phyloP scores from a whole-genome alignment of 768 basidiomycete species.

The Suillus sp. region DNA sequence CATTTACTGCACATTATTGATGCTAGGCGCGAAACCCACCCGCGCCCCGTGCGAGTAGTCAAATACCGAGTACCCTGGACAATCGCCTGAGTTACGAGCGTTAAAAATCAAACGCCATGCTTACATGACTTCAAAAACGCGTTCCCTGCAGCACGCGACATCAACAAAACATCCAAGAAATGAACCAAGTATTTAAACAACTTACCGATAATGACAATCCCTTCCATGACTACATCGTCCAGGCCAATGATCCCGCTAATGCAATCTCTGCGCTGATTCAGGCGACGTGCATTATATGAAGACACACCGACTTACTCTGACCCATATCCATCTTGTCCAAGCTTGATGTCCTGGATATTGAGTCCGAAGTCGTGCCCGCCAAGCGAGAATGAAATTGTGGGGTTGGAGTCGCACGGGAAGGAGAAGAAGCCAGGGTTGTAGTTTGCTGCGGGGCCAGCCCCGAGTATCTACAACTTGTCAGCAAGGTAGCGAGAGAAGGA shows the following conservation, averaged over 20 bases:
- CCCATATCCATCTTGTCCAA: slow-evolving; percentile 42
- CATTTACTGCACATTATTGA: slow-evolving; percentile 40
- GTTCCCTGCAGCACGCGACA: slow-evolving; percentile 41
- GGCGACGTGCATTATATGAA: not conserved
- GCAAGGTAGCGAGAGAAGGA: not conserved
- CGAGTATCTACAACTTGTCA: slow-evolving; percentile 47
- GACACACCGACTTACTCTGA: slow-evolving; percentile 30
- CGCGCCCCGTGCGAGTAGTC: slow-evolving; percentile 57
- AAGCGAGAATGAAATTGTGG: slow-evolving; percentile 47
- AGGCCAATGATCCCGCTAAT: slow-evolving; percentile 56
- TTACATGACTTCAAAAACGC: slow-evolving; percentile 69
- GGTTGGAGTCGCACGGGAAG: slow-evolving; percentile 48
- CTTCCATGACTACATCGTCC: slow-evolving; percentile 45
- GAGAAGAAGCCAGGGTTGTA: slow-evolving; percentile 55
- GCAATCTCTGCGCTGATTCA: slow-evolving; percentile 45
- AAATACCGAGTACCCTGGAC: slow-evolving; percentile 59
- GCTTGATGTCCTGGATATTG: slow-evolving; percentile 54
- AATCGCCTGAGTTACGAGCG: not conserved
- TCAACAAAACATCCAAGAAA: slow-evolving; percentile 21
- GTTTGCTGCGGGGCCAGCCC: slow-evolving; percentile 40
- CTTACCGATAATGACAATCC: slow-evolving; percentile 63
- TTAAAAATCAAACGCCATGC: slow-evolving; percentile 22
- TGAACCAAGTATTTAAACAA: not conserved
- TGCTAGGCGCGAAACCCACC: slow-evolving; percentile 60
- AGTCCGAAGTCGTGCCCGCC: slow-evolving; percentile 44